phyloP scores from a whole-genome alignment of 495 filamentous ascomycete species.

The Hyaloscypha variabilis region DNA sequence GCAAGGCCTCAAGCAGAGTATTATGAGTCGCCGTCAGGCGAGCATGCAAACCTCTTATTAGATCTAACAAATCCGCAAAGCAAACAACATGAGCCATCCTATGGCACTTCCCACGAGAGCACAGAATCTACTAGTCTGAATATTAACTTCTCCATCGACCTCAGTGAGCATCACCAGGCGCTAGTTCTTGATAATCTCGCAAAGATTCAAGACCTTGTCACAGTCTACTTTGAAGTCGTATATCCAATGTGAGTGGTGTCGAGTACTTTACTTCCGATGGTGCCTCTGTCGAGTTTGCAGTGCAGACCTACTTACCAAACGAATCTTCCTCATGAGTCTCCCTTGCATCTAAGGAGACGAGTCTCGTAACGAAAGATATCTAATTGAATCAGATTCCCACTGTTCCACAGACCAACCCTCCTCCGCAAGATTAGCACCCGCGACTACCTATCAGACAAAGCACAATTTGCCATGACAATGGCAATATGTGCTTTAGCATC shows the following conservation, averaged over 20 bases:
- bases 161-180: slow-evolving; percentile 7
- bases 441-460: slow-evolving; percentile 44
- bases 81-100: slow-evolving; percentile 13
- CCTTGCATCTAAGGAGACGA: background rate
- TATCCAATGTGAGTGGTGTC: slow-evolving; percentile 27
- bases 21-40: background rate
- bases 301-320: background rate
- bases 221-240: slow-evolving; percentile 27
- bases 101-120: slow-evolving; percentile 3
- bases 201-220: slow-evolving; percentile 20
- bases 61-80: background rate
- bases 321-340: background rate
- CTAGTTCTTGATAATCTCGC: slow-evolving; percentile 11
- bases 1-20: background rate
- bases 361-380: background rate
- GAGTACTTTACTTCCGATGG: background rate
- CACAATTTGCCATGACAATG: slow-evolving; percentile 52
- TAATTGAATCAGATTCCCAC: slow-evolving; percentile 44
- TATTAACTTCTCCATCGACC: slow-evolving; percentile 1
- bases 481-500: slow-evolving; percentile 50
- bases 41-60: slow-evolving; percentile 1
- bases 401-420: slow-evolving; percentile 50
- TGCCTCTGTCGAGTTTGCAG: background rate
- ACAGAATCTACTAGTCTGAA: background rate
- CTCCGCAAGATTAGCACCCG: slow-evolving; percentile 38